Evolutionary conservation across 257 asterid species (phyloP), one percentile per base, ranked within the genome.

Genomic region (Primulina huaijiensis): DNA sequence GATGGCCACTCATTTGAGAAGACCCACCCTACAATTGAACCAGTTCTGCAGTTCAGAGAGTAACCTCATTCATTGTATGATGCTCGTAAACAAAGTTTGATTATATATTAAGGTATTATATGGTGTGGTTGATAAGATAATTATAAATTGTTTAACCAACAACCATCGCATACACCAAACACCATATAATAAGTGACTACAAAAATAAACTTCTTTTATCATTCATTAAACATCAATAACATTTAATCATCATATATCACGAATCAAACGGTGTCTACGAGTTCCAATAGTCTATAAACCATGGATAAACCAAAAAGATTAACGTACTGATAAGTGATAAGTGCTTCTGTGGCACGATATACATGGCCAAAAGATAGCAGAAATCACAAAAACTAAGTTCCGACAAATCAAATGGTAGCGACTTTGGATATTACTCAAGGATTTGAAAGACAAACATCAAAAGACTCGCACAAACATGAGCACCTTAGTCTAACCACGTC

Each of bases 401-500:
- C 55, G 55, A 57, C 57, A 37, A 73, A 27, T 58, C 25, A 14
- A 38, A 73, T n/a, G 7, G 64, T 6, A 58, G 20, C 33, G 31
- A 59, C 60, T 29, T 34, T 34, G 33, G 7, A 70, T 40, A 25
- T 29, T 53, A 23, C 69, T n/a, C 0, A 57, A 30, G 55, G 38
- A 59, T 56, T 16, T 11, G 29, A 31, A 60, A 4, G 19, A 43
- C 52, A 17, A 27, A 37, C 38, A 52, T 60, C 17, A 23, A 38
- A 16, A 7, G 21, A 50, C 56, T 68, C 57, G 14, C 40, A 56
- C 16, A 60, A 11, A 34, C 8, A 61, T 11, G 9, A 29, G 71
- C 58, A 61, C n/a, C 38, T 34, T 35, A 67, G 43, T 66, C 65
- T 68, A 60, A 58, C 16, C 61, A 74, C 40, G 31, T 19, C 50